Percentiles rank a stretch among this genome's conserved stretches.
These are phyloP conservation scores for Ascoidea rubescens DNA, from an alignment of 805 yeast genomes.

Conservation along the genomic window DNA sequence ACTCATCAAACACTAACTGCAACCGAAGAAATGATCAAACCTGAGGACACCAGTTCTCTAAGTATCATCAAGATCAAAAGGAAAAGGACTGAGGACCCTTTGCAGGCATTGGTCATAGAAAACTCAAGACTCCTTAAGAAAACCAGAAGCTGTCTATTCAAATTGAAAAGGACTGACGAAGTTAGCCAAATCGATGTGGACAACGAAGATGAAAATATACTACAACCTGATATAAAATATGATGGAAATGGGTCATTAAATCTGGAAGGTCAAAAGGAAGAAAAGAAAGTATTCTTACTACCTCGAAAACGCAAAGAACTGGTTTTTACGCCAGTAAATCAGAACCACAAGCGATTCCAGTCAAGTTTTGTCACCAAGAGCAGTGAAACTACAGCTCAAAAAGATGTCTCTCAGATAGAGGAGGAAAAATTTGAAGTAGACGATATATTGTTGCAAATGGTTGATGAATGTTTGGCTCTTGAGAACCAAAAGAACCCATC, in stretches of 20 bases:
- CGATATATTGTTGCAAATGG: not conserved
- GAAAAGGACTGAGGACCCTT: slow-evolving; percentile 41
- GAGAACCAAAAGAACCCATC: not conserved
- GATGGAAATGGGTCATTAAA: too few species aligned
- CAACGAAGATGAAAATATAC: not conserved
- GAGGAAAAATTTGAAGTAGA: slow-evolving; percentile 7
- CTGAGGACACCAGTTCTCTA: slow-evolving; percentile 16
- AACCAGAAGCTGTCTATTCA: slow-evolving; percentile 20
- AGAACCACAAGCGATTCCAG: too few species aligned
- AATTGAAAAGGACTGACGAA: slow-evolving; percentile 14
- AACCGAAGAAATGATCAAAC: too few species aligned
- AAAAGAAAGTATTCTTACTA: too few species aligned
- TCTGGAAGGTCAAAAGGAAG: too few species aligned
- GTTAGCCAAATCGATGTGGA: slow-evolving; percentile 14
- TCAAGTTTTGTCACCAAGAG: too few species aligned
- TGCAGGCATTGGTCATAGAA: slow-evolving; percentile 27
- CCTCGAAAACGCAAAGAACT: too few species aligned
- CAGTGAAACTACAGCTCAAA: too few species aligned
- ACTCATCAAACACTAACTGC: too few species aligned
- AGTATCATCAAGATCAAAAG: slow-evolving; percentile 37
- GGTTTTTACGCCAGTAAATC: too few species aligned
- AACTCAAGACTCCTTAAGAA: slow-evolving; percentile 17
- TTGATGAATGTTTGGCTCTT: not conserved
- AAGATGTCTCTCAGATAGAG: too few species aligned
- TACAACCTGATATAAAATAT: too few species aligned